These are phyloP conservation scores for Arthrobotrys iridis DNA, from an alignment of 2,329 filamentous ascomycete genomes.

Conservation along the genomic window DNA sequence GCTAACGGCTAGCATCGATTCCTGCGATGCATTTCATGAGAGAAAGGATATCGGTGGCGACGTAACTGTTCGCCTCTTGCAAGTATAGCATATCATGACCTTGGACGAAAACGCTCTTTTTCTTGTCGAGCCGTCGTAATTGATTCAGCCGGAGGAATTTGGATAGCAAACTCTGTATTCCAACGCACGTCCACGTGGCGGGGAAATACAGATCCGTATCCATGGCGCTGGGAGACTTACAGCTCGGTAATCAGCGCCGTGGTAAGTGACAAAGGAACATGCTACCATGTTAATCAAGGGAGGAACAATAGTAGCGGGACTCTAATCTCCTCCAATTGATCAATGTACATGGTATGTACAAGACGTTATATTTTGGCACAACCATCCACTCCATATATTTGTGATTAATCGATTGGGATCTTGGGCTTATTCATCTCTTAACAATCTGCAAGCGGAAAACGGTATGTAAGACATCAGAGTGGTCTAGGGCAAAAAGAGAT, in stretches of 20 bases:
- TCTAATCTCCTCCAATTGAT: neutral
- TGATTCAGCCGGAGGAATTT: neutral
- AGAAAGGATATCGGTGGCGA: no score
- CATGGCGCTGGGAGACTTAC: neutral
- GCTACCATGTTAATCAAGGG: no score
- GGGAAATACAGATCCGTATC: constrained; percentile 3
- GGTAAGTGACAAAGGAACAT: neutral
- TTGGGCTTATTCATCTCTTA: constrained; percentile 2
- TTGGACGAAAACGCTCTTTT: no score
- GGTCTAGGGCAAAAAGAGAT: neutral
- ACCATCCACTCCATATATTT: neutral
- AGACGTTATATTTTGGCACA: neutral
- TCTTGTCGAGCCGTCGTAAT: no score
- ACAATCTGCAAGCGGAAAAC: neutral
- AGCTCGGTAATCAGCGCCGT: neutral
- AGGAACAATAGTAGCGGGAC: no score
- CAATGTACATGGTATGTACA: no score
- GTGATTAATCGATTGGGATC: constrained; percentile 2
- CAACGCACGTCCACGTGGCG: constrained; percentile 15
- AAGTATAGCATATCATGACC: no score
- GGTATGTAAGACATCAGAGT: neutral
- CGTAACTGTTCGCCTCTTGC: no score
- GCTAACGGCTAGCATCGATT: no score
- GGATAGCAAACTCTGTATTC: no score
- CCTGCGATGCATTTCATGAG: no score